Evolutionary conservation across 208 protist species (phyloP), one percentile per base, ranked within the genome.

Genomic region (Wallacemonas sp.): DNA sequence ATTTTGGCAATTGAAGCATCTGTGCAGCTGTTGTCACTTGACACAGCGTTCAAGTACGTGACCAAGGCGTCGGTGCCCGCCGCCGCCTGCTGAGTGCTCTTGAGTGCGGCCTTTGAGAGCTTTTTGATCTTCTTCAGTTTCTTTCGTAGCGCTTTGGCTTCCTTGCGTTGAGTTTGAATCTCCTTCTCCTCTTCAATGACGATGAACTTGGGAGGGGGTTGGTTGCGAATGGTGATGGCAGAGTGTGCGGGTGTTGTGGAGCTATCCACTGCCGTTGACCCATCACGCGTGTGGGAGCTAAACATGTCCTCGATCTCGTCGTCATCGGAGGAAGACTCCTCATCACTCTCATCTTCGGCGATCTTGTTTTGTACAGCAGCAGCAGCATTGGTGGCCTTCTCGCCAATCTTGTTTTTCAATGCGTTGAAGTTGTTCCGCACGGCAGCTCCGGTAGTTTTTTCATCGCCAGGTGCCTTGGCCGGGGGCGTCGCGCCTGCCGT

Each of bases 71-170:
- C 70, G 22, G 66, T 64, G 6, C 39, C 26, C 15, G 60, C 65
- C 22, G 55, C 47, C 6, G 66, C 61, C 42, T 58, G n/a, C 41
- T 72, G 55, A 4, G 60, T 59, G 21, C 19, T 24, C 44, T 76
- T 81, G 6, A 73, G n/a, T 1, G 64, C 60, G 38, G 59, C 54
- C 56, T 70, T 70, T 4, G 70, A 68, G 8, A 64, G 2, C 42
- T 81, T 81, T 51, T 70, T 76, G 2, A 72, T 42, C 49, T 77
- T 81, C 38, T 58, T 62, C 31, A 73, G 45, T 53, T 72, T 70
- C 44, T 72, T 77, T 2, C 66, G 59, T 21, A 75, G 38, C 6
- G 49, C 41, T 17, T 73, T 76, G 14, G 65, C 56, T 12, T 56
- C 69, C 62, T 81, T 81, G 26, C 72, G 53, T 44, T 81, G 70